Percentiles rank a stretch among this genome's conserved stretches.
phyloP scores from a whole-genome alignment of 2,329 filamentous ascomycete species.

The Dryadomyces sulphureus region DNA sequence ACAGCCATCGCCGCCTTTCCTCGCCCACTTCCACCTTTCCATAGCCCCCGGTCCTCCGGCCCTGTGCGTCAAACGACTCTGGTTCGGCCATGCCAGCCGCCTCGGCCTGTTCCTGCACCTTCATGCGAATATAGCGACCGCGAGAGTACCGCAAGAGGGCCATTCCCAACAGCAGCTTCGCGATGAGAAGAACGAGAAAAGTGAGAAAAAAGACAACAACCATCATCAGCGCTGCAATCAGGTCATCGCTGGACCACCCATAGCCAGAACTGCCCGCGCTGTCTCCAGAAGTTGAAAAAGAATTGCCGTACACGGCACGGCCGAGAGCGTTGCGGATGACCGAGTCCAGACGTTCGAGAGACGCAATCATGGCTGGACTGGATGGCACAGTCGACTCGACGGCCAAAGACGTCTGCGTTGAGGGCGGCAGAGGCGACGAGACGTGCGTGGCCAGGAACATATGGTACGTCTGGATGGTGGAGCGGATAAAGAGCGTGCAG shows the following conservation, averaged over 20 bases:
- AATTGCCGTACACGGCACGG: slow-evolving; percentile 52
- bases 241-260: slow-evolving; percentile 49
- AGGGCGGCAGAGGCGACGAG: slow-evolving; percentile 53
- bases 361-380: slow-evolving; percentile 62
- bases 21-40: slow-evolving; percentile 81
- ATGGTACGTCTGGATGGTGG: slow-evolving; percentile 89
- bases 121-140: slow-evolving; percentile 69
- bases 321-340: slow-evolving; percentile 66
- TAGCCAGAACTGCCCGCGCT: slow-evolving; percentile 12
- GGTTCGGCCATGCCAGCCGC: slow-evolving; percentile 30
- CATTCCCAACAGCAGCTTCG: slow-evolving; percentile 84
- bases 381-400: slow-evolving; percentile 43
- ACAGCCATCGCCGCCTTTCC: slow-evolving; percentile 73
- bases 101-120: slow-evolving; percentile 44
- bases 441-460: slow-evolving; percentile 91
- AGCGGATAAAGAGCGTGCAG: slow-evolving; percentile 87
- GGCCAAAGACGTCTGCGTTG: slow-evolving; percentile 49
- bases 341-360: slow-evolving; percentile 64
- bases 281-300: slow-evolving; percentile 15
- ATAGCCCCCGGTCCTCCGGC: slow-evolving; percentile 65
- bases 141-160: slow-evolving; percentile 64
- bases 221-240: slow-evolving; percentile 68
- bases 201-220: slow-evolving; percentile 69
- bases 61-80: slow-evolving; percentile 51
- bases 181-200: slow-evolving; percentile 71